Conservation (phyloP, 2,329 filamentous ascomycete species). For the Gyromitra esculenta region DNA sequence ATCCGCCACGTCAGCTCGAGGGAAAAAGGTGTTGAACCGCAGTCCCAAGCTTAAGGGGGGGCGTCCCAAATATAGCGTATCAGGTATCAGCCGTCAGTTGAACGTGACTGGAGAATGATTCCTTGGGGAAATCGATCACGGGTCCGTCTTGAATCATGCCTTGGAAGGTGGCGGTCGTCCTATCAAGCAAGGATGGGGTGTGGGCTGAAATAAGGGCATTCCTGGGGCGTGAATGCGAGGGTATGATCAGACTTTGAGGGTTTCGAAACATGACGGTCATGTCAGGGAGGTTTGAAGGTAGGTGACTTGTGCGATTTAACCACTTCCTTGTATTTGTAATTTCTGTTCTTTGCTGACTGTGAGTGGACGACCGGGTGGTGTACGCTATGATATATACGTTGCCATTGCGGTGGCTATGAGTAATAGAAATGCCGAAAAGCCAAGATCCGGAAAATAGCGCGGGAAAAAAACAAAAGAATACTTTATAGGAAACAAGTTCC, state of each 20-base stretch:
- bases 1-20: slow-evolving; percentile 64
- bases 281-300: no score
- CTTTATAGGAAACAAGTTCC: slow-evolving; percentile 69
- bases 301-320: no score
- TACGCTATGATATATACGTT: slow-evolving; percentile 67
- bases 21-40: slow-evolving; percentile 65
- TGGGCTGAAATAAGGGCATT: slow-evolving; percentile 64
- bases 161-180: slow-evolving; percentile 66
- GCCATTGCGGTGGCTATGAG: slow-evolving; percentile 67
- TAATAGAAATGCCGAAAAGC: slow-evolving; percentile 69
- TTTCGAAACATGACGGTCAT: no score
- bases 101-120: slow-evolving; percentile 66
- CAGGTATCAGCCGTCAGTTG: slow-evolving; percentile 60
- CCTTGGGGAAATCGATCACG: slow-evolving; percentile 69
- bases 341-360: slow-evolving; percentile 63
- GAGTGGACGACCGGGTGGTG: slow-evolving; percentile 64
- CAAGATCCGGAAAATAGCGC: slow-evolving; percentile 68
- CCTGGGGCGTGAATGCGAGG: no score
- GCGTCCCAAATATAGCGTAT: slow-evolving; percentile 61
- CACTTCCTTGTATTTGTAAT: slow-evolving; percentile 58
- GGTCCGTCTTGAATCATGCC: slow-evolving; percentile 69
- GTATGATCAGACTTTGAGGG: no score
- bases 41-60: slow-evolving; percentile 70
- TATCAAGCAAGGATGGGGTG: slow-evolving; percentile 74
- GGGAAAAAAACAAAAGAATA: slow-evolving; percentile 67